These are phyloP conservation scores for Elsinoe arachidis DNA, from an alignment of 2,329 filamentous ascomycete genomes.

Conservation along the genomic window DNA sequence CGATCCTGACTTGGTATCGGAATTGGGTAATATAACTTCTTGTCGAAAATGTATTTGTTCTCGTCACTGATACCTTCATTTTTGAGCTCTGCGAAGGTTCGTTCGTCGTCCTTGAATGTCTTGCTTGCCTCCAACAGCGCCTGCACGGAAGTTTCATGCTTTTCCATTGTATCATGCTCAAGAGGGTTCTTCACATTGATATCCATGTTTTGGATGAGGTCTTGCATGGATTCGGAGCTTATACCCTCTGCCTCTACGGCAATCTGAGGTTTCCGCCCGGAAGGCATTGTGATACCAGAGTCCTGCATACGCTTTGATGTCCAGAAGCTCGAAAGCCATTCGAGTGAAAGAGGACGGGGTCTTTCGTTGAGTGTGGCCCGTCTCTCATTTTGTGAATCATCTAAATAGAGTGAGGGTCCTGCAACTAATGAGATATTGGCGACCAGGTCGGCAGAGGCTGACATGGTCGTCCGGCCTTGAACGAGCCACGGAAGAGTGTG, in stretches of 20 bases:
- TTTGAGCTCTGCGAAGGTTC: background rate
- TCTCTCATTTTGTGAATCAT: background rate
- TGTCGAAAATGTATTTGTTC: background rate
- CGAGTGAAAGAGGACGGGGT: background rate
- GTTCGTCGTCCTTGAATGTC: background rate
- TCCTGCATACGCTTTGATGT: conserved; percentile 13
- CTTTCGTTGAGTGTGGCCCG: background rate
- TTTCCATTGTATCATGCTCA: background rate
- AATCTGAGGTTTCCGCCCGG: conserved; percentile 9
- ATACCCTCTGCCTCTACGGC: background rate
- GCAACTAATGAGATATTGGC: conserved; percentile 44
- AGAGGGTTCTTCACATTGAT: background rate
- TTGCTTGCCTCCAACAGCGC: background rate
- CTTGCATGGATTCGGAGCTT: background rate
- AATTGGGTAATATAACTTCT: background rate
- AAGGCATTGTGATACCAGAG: conserved; percentile 8
- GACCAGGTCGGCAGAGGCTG: conserved; percentile 53
- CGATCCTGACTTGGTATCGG: background rate
- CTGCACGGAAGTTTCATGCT: background rate
- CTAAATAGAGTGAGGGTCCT: conserved; percentile 5
- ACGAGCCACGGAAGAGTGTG: conserved; percentile 53
- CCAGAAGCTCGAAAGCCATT: background rate
- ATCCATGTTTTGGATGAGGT: conserved; percentile 2
- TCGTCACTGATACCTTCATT: background rate
- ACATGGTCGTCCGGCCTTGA: conserved; percentile 46